Percentiles rank a stretch among this genome's conserved stretches.
Evolutionary conservation across 1,284 basidiomycete genomes (phyloP).

Genomic region (Microbotryum intermedium): DNA sequence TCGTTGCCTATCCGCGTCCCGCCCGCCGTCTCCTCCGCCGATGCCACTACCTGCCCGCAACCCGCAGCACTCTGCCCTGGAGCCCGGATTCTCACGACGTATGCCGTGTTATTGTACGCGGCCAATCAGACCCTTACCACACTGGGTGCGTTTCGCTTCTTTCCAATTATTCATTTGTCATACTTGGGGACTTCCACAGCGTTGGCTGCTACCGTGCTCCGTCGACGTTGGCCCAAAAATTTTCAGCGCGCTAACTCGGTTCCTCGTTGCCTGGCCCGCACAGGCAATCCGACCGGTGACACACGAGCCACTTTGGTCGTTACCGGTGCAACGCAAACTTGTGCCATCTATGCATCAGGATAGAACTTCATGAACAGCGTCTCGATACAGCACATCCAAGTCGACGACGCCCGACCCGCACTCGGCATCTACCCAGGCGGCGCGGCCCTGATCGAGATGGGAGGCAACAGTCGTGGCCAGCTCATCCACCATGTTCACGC

Average conservation of each 20-base stretch:
- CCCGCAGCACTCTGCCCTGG: conserved; percentile 46
- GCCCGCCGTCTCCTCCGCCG: no score
- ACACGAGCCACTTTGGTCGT: conserved; percentile 41
- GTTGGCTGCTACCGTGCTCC: no score
- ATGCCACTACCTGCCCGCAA: no score
- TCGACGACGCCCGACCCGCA: conserved; percentile 39
- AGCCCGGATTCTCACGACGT: conserved; percentile 39
- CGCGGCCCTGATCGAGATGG: conserved; percentile 40
- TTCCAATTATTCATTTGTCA: no score
- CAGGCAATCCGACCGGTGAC: conserved; percentile 42
- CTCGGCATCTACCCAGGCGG: conserved; percentile 35
- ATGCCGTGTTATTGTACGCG: conserved; percentile 44
- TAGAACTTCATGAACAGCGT: conserved; percentile 26
- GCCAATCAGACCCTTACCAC: conserved; percentile 45
- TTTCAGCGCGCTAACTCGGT: no score
- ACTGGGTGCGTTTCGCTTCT: conserved; percentile 6
- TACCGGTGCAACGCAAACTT: conserved; percentile 33
- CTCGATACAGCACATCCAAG: conserved; percentile 32
- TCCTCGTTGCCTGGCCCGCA: no score
- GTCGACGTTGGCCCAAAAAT: no score
- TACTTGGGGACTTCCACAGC: no score
- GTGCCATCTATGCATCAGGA: conserved; percentile 33
- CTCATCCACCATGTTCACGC: no score
- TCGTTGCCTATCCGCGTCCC: no score
- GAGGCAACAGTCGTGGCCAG: conserved; percentile 37